Evolutionary conservation across 495 filamentous ascomycete species (phyloP).

Genomic region (Penicillium bovifimosum): DNA sequence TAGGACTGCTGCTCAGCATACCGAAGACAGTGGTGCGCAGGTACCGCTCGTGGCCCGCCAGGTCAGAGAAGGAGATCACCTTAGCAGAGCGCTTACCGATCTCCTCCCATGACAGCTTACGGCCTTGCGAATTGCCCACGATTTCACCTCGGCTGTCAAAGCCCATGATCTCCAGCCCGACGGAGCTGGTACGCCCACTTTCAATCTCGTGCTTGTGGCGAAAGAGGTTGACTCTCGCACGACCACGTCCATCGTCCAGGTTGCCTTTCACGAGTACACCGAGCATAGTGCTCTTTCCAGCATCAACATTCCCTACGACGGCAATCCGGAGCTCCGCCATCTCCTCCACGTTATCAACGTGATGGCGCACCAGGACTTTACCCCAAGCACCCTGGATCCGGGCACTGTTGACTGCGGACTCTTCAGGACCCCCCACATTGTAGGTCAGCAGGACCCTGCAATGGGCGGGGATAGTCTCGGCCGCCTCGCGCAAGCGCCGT

Average conservation of each 20-base stretch:
- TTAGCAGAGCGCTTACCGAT: conserved; percentile 92
- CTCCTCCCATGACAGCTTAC: conserved; percentile 94
- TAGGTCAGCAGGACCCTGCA: conserved; percentile 78
- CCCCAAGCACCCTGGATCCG: conserved; percentile 70
- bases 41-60: conserved; percentile 94
- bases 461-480: conserved; percentile 62
- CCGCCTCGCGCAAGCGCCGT: conserved; percentile 58
- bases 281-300: conserved; percentile 94
- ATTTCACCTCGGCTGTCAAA: conserved; percentile 88
- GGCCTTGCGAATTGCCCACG: conserved; percentile 73
- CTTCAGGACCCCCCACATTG: conserved; percentile 76
- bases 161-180: conserved; percentile 98
- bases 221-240: conserved; percentile 93
- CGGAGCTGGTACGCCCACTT: conserved; percentile 88
- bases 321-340: conserved; percentile 95
- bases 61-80: conserved; percentile 93
- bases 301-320: conserved; percentile 96
- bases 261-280: conserved; percentile 94
- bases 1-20: conserved; percentile 87
- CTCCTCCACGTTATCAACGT: conserved; percentile 70
- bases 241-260: conserved; percentile 91
- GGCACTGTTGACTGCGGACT: conserved; percentile 53
- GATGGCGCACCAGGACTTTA: conserved; percentile 75
- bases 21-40: conserved; percentile 96
- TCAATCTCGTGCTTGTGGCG: conserved; percentile 97